These are phyloP conservation scores for Penicillium verhagenii DNA, from an alignment of 495 filamentous ascomycete genomes.

Conservation along the genomic window DNA sequence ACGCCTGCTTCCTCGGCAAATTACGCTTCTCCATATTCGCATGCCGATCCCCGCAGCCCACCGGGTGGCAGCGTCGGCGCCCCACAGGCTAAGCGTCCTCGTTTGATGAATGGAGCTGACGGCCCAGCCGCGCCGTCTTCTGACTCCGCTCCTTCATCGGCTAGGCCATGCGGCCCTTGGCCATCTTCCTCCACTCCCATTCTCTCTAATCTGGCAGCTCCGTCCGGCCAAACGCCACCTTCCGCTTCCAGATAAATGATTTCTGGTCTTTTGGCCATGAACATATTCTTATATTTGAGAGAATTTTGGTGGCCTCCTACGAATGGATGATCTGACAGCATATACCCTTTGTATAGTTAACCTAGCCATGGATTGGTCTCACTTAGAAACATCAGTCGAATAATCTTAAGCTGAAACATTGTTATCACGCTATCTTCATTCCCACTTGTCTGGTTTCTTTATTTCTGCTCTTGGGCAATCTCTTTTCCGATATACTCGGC, in stretches of 20 bases:
- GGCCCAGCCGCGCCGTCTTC: slow-evolving; percentile 11
- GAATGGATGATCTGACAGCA: not conserved
- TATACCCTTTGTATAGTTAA: slow-evolving; percentile 1
- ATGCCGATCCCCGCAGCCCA: slow-evolving; percentile 30
- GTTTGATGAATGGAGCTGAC: slow-evolving; percentile 45
- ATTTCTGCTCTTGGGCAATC: slow-evolving; percentile 6
- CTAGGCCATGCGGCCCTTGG: slow-evolving; percentile 14
- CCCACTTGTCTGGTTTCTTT: not conserved
- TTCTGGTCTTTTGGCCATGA: not conserved
- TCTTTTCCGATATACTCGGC: slow-evolving; percentile 37
- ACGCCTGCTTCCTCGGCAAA: slow-evolving; percentile 31
- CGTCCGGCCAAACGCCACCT: slow-evolving; percentile 27
- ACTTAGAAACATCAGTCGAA: not conserved
- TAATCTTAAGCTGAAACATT: not conserved
- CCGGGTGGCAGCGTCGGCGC: slow-evolving; percentile 17
- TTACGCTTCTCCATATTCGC: slow-evolving; percentile 36
- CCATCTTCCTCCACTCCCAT: slow-evolving; percentile 22
- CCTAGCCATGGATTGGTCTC: not conserved
- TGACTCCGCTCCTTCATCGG: slow-evolving; percentile 11
- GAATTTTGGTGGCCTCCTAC: not conserved
- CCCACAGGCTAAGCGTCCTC: slow-evolving; percentile 39
- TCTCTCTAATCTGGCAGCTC: slow-evolving; percentile 27
- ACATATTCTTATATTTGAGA: not conserved
- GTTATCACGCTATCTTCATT: not conserved
- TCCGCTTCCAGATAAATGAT: slow-evolving; percentile 13